A percentile compares a stretch with the other conserved stretches of the same genome.
Evolutionary conservation across 2,329 filamentous ascomycete species (phyloP).

Genomic region (Fusarium heterosporum): DNA sequence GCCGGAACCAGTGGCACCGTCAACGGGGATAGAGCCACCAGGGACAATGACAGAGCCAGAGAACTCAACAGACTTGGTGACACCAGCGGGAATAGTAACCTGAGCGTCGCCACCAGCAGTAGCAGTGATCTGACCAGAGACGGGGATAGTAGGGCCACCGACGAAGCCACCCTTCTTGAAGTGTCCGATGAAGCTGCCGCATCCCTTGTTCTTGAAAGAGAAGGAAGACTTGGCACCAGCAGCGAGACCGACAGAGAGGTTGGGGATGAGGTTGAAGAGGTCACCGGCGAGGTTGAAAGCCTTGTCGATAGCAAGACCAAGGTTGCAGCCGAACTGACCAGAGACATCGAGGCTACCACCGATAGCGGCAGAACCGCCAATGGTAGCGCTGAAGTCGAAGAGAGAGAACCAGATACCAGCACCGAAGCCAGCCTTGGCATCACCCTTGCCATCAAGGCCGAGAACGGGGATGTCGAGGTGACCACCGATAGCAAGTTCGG

Average conservation of each 20-base stretch:
- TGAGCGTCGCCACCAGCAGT: conserved; percentile 14
- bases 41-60: conserved; percentile 11
- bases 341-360: conserved; percentile 51
- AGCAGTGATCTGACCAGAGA: conserved; percentile 29
- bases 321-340: conserved; percentile 36
- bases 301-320: conserved; percentile 40
- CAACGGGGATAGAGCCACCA: conserved; percentile 3
- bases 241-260: conserved; percentile 54
- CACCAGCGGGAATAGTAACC: conserved; percentile 21
- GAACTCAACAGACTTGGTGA: conserved; percentile 17
- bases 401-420: conserved; percentile 63
- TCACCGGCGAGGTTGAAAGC: conserved; percentile 43
- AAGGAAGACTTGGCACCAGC: conserved; percentile 28
- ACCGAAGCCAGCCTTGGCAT: conserved; percentile 53
- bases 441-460: conserved; percentile 50
- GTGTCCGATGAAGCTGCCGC: conserved; percentile 31
- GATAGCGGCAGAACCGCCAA: conserved; percentile 51
- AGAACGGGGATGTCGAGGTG: conserved; percentile 45
- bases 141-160: conserved; percentile 24
- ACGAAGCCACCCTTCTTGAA: conserved; percentile 29
- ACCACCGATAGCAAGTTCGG: conserved; percentile 57
- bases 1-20: conserved; percentile 11
- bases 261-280: conserved; percentile 55
- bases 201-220: conserved; percentile 36
- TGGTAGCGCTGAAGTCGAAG: conserved; percentile 61